These are phyloP conservation scores for Sanguinoderma infundibulare DNA, from an alignment of 1,284 basidiomycete species.

Conservation along the genomic window DNA sequence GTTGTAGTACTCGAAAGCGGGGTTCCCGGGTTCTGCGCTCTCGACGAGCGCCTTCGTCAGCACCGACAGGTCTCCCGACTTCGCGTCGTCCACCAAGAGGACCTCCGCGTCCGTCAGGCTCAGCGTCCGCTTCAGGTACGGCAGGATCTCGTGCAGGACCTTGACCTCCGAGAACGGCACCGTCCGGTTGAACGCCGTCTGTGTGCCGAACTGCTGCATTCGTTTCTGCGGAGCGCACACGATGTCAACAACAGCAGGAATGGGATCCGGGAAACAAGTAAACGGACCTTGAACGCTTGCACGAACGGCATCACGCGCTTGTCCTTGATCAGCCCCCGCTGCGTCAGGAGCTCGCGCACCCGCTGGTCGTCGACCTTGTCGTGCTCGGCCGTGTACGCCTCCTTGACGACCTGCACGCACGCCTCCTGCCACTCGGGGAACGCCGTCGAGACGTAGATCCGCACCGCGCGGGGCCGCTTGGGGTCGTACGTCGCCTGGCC, in stretches of 20 bases:
- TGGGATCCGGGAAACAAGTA: neutral
- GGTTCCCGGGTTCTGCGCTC: slow-evolving; percentile 85
- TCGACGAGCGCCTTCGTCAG: slow-evolving; percentile 78
- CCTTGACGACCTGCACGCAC: slow-evolving; percentile 79
- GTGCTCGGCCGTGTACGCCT: slow-evolving; percentile 63
- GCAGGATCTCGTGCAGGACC: slow-evolving; percentile 74
- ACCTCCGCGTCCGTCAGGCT: slow-evolving; percentile 77
- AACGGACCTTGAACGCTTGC: slow-evolving; percentile 84
- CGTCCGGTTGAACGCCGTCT: slow-evolving; percentile 85
- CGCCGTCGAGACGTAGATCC: slow-evolving; percentile 87
- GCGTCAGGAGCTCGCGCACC: slow-evolving; percentile 72
- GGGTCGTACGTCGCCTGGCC: slow-evolving; percentile 70
- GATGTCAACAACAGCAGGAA: neutral
- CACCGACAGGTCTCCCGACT: slow-evolving; percentile 50
- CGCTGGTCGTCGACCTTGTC: slow-evolving; percentile 85
- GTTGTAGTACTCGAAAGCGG: slow-evolving; percentile 86
- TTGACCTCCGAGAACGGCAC: slow-evolving; percentile 87
- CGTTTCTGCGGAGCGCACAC: slow-evolving; percentile 65
- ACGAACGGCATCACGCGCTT: slow-evolving; percentile 97
- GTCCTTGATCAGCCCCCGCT: slow-evolving; percentile 91
- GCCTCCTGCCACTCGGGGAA: slow-evolving; percentile 96
- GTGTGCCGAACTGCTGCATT: slow-evolving; percentile 78
- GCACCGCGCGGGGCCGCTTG: slow-evolving; percentile 83
- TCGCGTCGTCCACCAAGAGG: slow-evolving; percentile 73
- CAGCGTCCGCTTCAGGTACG: slow-evolving; percentile 88